Conservation (phyloP, 768 basidiomycete species). For the Lactifluus volemus region DNA sequence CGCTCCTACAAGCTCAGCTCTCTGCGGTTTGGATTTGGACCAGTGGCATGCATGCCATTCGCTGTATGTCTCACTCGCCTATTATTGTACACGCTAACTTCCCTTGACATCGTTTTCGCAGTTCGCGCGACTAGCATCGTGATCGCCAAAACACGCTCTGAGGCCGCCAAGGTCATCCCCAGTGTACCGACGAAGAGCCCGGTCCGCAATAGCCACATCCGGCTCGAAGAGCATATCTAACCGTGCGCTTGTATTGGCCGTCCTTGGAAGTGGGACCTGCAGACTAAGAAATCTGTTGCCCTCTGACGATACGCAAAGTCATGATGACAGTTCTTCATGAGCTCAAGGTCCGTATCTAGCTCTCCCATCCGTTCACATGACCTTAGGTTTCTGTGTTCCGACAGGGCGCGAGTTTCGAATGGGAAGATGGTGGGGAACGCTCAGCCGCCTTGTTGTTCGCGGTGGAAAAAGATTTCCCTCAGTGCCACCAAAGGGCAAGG, state of each 20-base stretch:
- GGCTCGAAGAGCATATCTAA: slow-evolving; percentile 97
- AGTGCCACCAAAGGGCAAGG: slow-evolving; percentile 70
- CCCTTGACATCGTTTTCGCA: background rate
- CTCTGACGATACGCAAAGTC: slow-evolving; percentile 96
- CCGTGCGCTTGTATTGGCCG: slow-evolving; percentile 86
- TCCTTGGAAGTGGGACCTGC: slow-evolving; percentile 83
- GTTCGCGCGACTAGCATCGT: slow-evolving; percentile 42
- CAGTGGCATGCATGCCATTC: too few species aligned
- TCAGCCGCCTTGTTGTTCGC: slow-evolving; percentile 82
- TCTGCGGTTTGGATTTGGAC: too few species aligned
- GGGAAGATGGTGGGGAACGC: slow-evolving; percentile 97
- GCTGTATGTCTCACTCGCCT: background rate
- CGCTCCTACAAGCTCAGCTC: too few species aligned
- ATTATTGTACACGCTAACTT: too few species aligned
- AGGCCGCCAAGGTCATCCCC: slow-evolving; percentile 68
- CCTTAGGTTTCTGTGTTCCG: background rate
- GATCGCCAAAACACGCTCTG: slow-evolving; percentile 74
- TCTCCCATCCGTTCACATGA: background rate
- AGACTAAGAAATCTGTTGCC: slow-evolving; percentile 85
- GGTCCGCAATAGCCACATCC: slow-evolving; percentile 79
- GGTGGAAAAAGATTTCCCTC: slow-evolving; percentile 77
- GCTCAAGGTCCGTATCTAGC: slow-evolving; percentile 51
- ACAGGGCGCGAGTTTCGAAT: slow-evolving; percentile 84
- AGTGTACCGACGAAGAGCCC: slow-evolving; percentile 45
- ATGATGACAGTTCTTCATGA: slow-evolving; percentile 95